These are phyloP conservation scores for Wickerhamiella lipophila DNA, from an alignment of 805 yeast species.

Conservation along the genomic window DNA sequence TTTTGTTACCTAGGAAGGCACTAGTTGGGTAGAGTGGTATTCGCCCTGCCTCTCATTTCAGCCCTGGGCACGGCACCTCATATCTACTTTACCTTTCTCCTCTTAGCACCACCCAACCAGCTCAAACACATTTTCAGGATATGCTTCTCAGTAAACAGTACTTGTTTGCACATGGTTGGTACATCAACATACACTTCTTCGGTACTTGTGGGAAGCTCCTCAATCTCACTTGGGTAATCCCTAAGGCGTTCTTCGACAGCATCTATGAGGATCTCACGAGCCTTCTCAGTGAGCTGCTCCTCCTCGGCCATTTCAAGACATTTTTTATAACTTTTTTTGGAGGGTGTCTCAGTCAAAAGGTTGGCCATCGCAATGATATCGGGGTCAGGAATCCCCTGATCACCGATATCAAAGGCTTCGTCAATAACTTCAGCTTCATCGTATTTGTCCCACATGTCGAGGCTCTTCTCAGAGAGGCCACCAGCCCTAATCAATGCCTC, in stretches of 20 bases:
- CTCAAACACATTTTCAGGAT: constrained; percentile 21
- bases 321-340: constrained; percentile 11
- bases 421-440: constrained; percentile 14
- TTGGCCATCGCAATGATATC: constrained; percentile 15
- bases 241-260: constrained; percentile 17
- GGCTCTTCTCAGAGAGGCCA: too few species aligned
- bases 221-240: constrained; percentile 17
- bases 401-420: constrained; percentile 12
- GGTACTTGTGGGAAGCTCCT: constrained; percentile 4
- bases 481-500: constrained; percentile 32
- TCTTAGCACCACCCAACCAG: constrained; percentile 16
- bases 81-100: background rate
- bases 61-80: too few species aligned
- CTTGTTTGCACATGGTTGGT: constrained; percentile 22
- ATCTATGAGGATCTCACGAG: constrained; percentile 10
- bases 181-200: constrained; percentile 12
- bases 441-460: constrained; percentile 12
- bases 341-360: constrained; percentile 12
- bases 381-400: constrained; percentile 16
- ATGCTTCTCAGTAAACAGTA: constrained; percentile 22
- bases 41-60: too few species aligned
- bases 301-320: constrained; percentile 13
- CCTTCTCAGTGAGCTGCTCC: constrained; percentile 14
- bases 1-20: too few species aligned
- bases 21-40: too few species aligned